Percentiles rank a stretch among this genome's conserved stretches.
These are phyloP conservation scores for rapeseed (Brassica napus) DNA, from an alignment of 345 rosid species.

Conservation along the genomic window Da-Ae NC_063440.1:23092001-23092500, in stretches of 20 bases:
- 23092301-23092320: background rate
- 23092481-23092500: background rate
- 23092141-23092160: background rate
- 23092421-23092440: background rate
- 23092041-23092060: no score
- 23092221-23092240: background rate
- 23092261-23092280: background rate
- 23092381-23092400: background rate
- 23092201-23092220: background rate
- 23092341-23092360: background rate
- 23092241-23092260: background rate
- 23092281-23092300: background rate
- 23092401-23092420: background rate
- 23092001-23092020: no score
- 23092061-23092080: no score
- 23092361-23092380: background rate
- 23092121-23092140: background rate
- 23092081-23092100: no score
- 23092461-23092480: background rate
- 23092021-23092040: no score
- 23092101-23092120: background rate
- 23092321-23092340: background rate
- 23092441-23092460: background rate
- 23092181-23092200: background rate
- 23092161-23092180: background rate